A percentile compares a stretch with the other conserved stretches of the same genome.
These are phyloP conservation scores for Naematelia aurantialba DNA, from an alignment of 768 basidiomycete species.

Conservation along the genomic window DNA sequence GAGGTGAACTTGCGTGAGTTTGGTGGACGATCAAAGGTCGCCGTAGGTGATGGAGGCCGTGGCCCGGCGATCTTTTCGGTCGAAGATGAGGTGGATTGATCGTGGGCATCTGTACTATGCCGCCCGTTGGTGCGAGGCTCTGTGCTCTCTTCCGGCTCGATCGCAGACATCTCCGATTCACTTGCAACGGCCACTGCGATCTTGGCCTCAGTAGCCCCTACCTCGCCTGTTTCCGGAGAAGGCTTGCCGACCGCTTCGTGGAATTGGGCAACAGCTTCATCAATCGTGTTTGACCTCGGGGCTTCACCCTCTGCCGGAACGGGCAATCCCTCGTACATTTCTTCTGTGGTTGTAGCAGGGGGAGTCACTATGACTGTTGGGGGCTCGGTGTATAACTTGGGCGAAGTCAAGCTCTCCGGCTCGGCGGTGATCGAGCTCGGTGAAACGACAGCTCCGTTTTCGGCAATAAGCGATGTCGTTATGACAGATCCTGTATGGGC, in stretches of 20 bases:
- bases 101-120: background rate
- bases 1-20: background rate
- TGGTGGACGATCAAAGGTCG: background rate
- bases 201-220: background rate
- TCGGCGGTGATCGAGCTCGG: background rate
- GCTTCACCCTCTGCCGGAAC: conserved; percentile 1
- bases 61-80: background rate
- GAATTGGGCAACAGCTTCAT: conserved; percentile 42
- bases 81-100: background rate
- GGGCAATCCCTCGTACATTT: conserved; percentile 1
- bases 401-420: background rate
- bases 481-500: background rate
- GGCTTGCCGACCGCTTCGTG: conserved; percentile 35
- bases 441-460: background rate
- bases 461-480: background rate
- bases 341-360: conserved; percentile 6
- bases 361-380: background rate
- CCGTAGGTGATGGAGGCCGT: background rate
- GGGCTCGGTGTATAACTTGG: background rate
- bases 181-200: background rate
- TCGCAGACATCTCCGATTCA: background rate
- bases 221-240: background rate
- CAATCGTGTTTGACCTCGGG: conserved; percentile 28
- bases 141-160: background rate
- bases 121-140: background rate